Evolutionary conservation across 2,329 filamentous ascomycete species (phyloP), one percentile per base, ranked within the genome.

Genomic region (Trichoderma sp.): DNA sequence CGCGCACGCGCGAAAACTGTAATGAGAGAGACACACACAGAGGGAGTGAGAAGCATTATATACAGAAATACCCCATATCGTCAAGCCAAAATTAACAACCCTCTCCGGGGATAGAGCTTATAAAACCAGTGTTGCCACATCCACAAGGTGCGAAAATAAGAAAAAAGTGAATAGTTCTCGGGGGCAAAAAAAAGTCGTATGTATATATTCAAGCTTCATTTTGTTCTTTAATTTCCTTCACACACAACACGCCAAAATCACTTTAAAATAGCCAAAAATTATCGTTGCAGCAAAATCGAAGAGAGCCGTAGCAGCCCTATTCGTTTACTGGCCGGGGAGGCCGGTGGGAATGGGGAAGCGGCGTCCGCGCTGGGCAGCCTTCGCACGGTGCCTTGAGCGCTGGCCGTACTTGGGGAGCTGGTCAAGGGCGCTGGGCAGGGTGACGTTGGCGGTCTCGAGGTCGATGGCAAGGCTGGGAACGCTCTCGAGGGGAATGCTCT

Each of bases 391-490:
- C 63, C 27, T 74, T 8, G 41, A 53, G 56, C 75, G 56, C 21
- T 77, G 64, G 29, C 79, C 80, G 56, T 80, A 81, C 35, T 69
- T 78, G 38, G 83, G 83, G 8, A 85, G 80, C 63, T 81, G 77
- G 41, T 79, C 77, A 11, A 80, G 64, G 6, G 79, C 77, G 7
- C 73, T 73, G 29, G 81, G 76, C 65, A 79, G 79, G 18, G 79
- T 81, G 67, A 81, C 80, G 6, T 80, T 75, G 75, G 83, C 81
- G 38, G 82, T 80, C 74, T 85, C 82, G 18, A 87, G 77, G 7
- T 82, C 80, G 35, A 87, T 65, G 72, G 82, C 79, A 68, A 87
- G 81, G 76, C 85, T 86, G 27, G 83, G 80, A 9, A 81, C 80
- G 31, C 64, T 72, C n/a, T 65, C 75, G 71, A 80, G 59, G 4